phyloP scores from a whole-genome alignment of 2,329 filamentous ascomycete species.

The Fusarium sp. region DNA sequence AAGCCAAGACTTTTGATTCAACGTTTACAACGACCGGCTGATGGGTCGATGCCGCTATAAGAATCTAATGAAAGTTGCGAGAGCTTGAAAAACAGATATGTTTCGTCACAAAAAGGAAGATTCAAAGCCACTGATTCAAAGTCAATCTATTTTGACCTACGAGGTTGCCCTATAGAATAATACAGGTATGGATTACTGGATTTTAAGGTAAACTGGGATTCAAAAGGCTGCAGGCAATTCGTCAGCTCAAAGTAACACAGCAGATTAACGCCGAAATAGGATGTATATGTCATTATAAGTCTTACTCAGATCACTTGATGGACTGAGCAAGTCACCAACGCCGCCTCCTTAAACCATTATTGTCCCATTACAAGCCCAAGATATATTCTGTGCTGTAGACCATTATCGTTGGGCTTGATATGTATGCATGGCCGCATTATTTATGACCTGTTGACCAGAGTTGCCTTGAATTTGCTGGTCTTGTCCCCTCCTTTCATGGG shows the following conservation, averaged over 20 bases:
- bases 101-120: background rate
- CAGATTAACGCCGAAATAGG: background rate
- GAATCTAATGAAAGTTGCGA: background rate
- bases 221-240: background rate
- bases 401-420: slow-evolving; percentile 26
- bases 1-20: background rate
- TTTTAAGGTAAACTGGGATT: background rate
- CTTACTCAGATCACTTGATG: background rate
- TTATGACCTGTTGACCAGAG: slow-evolving; percentile 18
- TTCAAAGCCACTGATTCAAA: background rate
- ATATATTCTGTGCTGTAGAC: background rate
- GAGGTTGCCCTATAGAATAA: background rate
- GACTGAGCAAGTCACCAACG: background rate
- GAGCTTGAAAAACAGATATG: background rate
- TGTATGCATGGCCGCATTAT: slow-evolving; percentile 4
- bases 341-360: background rate
- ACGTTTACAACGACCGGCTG: background rate
- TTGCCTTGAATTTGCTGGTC: slow-evolving; percentile 17
- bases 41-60: too few species aligned
- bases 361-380: background rate
- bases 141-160: background rate
- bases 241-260: background rate
- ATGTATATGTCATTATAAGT: slow-evolving; percentile 4
- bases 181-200: background rate
- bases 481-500: slow-evolving; percentile 36